Percentiles rank a stretch among this genome's conserved stretches.
These are phyloP conservation scores for Rachicladosporium sp. DNA, from an alignment of 2,329 filamentous ascomycete species.

Conservation along the genomic window DNA sequence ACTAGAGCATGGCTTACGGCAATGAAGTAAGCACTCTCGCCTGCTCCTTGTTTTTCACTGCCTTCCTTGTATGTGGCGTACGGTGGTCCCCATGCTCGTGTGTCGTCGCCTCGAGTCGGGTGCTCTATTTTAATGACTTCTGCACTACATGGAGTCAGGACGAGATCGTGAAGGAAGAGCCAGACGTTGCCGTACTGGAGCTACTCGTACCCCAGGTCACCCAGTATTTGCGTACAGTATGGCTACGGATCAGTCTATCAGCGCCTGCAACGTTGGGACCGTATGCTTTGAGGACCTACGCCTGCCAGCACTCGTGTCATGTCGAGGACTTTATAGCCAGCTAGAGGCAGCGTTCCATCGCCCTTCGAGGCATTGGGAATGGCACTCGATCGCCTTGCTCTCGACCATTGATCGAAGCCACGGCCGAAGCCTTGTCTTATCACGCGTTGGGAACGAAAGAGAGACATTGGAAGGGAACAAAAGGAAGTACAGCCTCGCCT, in stretches of 20 bases:
- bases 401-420: too few species aligned
- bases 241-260: slow-evolving; percentile 44
- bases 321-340: slow-evolving; percentile 80
- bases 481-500: too few species aligned
- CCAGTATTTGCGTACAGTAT: slow-evolving; percentile 93
- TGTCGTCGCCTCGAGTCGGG: slow-evolving; percentile 82
- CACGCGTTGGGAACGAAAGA: too few species aligned
- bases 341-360: slow-evolving; percentile 51
- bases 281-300: slow-evolving; percentile 35
- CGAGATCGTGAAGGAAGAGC: too few species aligned
- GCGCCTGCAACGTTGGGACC: background rate
- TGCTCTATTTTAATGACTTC: slow-evolving; percentile 98
- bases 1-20: slow-evolving; percentile 44
- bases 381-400: too few species aligned
- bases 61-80: slow-evolving; percentile 62
- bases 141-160: slow-evolving; percentile 44
- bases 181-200: background rate
- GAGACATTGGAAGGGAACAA: too few species aligned
- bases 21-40: slow-evolving; percentile 91
- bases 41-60: slow-evolving; percentile 47
- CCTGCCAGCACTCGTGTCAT: slow-evolving; percentile 95
- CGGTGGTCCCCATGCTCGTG: slow-evolving; percentile 88
- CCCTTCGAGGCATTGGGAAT: too few species aligned
- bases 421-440: too few species aligned
- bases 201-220: slow-evolving; percentile 72